Base-by-base conservation (phyloP, 2,329 filamentous ascomycete species). In the Huntiella savannae region DNA sequence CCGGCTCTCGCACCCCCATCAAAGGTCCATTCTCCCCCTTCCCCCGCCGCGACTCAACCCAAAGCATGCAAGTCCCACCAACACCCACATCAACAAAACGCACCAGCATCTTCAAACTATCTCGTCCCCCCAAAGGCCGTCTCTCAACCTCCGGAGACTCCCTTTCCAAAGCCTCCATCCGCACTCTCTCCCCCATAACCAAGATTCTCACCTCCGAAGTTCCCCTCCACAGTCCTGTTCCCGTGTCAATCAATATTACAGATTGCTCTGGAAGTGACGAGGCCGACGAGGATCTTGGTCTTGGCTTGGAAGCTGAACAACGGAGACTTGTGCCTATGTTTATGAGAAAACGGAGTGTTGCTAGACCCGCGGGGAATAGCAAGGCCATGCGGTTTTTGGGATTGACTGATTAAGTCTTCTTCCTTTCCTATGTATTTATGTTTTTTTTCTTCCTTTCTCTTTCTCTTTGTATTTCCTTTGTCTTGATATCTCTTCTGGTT, bases 321-420 rank as follows among this genome's bases (percentile, higher is more conserved):
- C 63, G 67, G 32, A 61, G 67, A 36, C 63, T 73, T 32, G 70
- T 73, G 66, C 70, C 70, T 3, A 59, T 71, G 17, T 34, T 43
- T 32, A 66, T 64, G 34, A 55, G 65, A 54, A 58, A 58, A 47
- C 63, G 59, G 49, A 50, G 54, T 2, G 53, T 53, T 8, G 52
- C 55, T 22, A 59, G 56, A 12, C 65, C 63, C 55, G 62, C 60
- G 2, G 67, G 64, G 48, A 69, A 61, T 43, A 61, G 63, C 5
- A 73, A 73, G 55, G 70, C 70, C 5, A 61, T 72, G 45, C 71
- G 69, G 55, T 71, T 70, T 54, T 59, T 73, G 1, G 69, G 69
- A 0, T 56, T 72, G 39, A 63, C 63, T 8, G 67, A 53, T 54
- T 22, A 19, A 28, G 3, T 40, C n/a, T 49, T 46, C 16, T 40